Percentiles rank a stretch among this genome's conserved stretches.
phyloP scores from a whole-genome alignment of 768 basidiomycete species.

The Leccinum obscurum region DNA sequence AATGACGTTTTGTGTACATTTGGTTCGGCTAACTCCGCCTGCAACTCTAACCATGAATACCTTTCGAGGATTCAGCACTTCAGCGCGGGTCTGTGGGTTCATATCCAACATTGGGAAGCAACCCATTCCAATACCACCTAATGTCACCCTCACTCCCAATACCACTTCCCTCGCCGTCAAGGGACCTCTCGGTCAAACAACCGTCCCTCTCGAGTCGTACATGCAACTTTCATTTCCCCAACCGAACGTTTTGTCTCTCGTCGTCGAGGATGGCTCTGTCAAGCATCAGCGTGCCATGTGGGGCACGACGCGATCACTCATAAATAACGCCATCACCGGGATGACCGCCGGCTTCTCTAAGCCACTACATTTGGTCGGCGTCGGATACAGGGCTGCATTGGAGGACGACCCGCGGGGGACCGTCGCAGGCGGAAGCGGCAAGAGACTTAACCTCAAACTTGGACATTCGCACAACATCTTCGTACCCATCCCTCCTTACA shows the following conservation, averaged over 20 bases:
- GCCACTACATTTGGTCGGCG: conserved; percentile 87
- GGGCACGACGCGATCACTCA: conserved; percentile 92
- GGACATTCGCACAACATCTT: conserved; percentile 89
- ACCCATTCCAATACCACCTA: conserved; percentile 54
- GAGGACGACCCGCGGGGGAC: conserved; percentile 76
- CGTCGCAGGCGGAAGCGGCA: conserved; percentile 54
- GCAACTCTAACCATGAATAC: conserved; percentile 14
- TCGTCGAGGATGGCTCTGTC: conserved; percentile 57
- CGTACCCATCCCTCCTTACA: conserved; percentile 78
- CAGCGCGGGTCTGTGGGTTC: conserved; percentile 47
- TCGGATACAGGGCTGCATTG: conserved; percentile 87
- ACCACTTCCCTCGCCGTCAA: conserved; percentile 48
- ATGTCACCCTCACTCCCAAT: conserved; percentile 42
- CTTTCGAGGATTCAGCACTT: conserved; percentile 49
- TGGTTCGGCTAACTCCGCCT: neutral
- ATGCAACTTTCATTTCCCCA: conserved; percentile 40
- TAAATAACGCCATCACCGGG: conserved; percentile 86
- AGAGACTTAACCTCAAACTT: conserved; percentile 85
- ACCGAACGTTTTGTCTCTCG: conserved; percentile 35
- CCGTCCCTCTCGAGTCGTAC: conserved; percentile 48
- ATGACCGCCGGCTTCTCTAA: conserved; percentile 87
- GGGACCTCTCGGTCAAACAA: conserved; percentile 55
- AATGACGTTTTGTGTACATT: neutral
- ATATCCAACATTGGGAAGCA: conserved; percentile 61
- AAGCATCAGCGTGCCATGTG: conserved; percentile 88